These are phyloP conservation scores for Trypanosoma mega DNA, from an alignment of 208 protist species.

Conservation along the genomic window DNA sequence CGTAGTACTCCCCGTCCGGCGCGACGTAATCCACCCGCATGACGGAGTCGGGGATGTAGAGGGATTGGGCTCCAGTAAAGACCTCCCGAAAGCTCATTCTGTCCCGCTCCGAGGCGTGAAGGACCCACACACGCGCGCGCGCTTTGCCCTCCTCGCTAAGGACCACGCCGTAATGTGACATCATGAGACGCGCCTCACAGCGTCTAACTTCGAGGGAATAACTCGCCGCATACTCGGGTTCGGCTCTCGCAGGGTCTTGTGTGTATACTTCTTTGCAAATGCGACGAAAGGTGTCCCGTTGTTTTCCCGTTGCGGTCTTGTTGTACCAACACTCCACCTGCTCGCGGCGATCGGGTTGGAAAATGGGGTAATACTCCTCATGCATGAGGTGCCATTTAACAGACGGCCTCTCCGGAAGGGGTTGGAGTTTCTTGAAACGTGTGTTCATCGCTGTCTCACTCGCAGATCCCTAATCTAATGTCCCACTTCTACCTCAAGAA, in stretches of 20 bases:
- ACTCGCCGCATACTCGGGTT: slow-evolving; percentile 32
- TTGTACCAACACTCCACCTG: slow-evolving; percentile 91
- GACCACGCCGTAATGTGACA: slow-evolving; percentile 64
- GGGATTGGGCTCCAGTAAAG: slow-evolving; percentile 68
- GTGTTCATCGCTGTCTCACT: slow-evolving; percentile 70
- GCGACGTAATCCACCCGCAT: slow-evolving; percentile 65
- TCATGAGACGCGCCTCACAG: slow-evolving; percentile 53
- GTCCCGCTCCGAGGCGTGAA: slow-evolving; percentile 44
- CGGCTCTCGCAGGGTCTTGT: slow-evolving; percentile 32
- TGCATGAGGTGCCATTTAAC: slow-evolving; percentile 82
- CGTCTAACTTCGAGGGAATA: slow-evolving; percentile 36
- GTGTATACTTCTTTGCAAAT: slow-evolving; percentile 76
- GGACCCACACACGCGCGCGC: slow-evolving; percentile 61
- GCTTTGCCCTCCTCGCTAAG: slow-evolving; percentile 57
- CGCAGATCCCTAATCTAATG: neutral
- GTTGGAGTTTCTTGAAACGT: slow-evolving; percentile 49
- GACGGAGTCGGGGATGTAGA: slow-evolving; percentile 47
- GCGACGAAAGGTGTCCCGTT: slow-evolving; percentile 75
- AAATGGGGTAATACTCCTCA: slow-evolving; percentile 70
- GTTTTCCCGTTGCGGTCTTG: slow-evolving; percentile 58
- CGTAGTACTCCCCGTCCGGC: slow-evolving; percentile 51
- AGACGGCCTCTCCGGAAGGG: slow-evolving; percentile 48
- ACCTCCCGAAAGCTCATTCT: slow-evolving; percentile 70
- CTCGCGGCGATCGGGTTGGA: slow-evolving; percentile 34
- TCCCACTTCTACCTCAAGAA: neutral